A percentile compares a stretch with the other conserved stretches of the same genome.
Conservation (phyloP, 306 rosid genomes). For the Trichosanthes truncata region DNA sequence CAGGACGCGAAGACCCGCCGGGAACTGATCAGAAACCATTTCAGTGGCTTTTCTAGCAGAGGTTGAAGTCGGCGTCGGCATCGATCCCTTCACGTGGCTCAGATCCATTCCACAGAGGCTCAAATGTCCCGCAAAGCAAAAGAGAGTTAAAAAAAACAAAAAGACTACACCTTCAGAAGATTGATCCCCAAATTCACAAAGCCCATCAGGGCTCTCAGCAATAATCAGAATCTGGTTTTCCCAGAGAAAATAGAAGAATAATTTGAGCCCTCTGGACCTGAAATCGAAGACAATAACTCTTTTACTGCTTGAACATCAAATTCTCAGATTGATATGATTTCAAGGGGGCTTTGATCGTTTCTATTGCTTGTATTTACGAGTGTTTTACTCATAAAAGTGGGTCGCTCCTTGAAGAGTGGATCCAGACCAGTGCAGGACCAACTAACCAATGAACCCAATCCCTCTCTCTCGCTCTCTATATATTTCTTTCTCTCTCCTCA, state of each 20-base stretch:
- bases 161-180: background rate
- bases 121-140: constrained; percentile 15
- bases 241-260: background rate
- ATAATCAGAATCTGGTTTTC: background rate
- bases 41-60: constrained; percentile 42
- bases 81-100: constrained; percentile 51
- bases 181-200: constrained; percentile 14
- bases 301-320: background rate
- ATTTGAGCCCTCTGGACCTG: background rate
- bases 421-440: constrained; percentile 65
- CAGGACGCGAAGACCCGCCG: constrained; percentile 81
- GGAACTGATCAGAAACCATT: constrained; percentile 67
- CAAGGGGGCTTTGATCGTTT: background rate
- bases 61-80: constrained; percentile 40
- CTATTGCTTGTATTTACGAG: constrained; percentile 6
- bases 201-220: background rate
- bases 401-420: constrained; percentile 62
- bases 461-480: background rate
- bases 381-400: constrained; percentile 33
- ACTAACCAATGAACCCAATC: constrained; percentile 16
- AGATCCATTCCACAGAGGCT: constrained; percentile 54
- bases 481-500: constrained; percentile 10
- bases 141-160: background rate
- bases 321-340: background rate
- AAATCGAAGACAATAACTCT: background rate